These are phyloP conservation scores for Xerocomus potaroensis DNA, from an alignment of 768 basidiomycete genomes.

Conservation along the genomic window DNA sequence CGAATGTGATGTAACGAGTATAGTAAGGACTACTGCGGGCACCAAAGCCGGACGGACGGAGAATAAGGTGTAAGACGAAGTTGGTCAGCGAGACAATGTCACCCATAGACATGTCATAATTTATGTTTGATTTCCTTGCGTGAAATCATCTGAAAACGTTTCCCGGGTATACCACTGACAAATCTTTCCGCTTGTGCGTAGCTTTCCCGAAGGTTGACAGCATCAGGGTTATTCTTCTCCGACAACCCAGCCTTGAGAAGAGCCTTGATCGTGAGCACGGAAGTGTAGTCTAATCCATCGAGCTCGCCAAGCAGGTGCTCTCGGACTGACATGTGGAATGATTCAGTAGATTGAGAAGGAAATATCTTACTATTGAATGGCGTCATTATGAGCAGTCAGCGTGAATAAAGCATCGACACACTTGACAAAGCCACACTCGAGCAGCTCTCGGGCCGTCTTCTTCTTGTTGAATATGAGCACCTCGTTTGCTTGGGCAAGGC, in stretches of 20 bases:
- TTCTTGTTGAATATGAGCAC: slow-evolving; percentile 68
- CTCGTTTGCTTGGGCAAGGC: slow-evolving; percentile 65
- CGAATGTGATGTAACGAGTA: too few species aligned
- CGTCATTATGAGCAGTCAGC: not conserved
- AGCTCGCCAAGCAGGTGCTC: slow-evolving; percentile 49
- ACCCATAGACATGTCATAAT: slow-evolving; percentile 32
- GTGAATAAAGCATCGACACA: slow-evolving; percentile 25
- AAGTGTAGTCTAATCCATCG: slow-evolving; percentile 51
- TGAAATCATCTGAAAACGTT: slow-evolving; percentile 54
- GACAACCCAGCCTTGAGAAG: slow-evolving; percentile 52
- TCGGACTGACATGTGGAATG: slow-evolving; percentile 53
- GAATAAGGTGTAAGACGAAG: too few species aligned
- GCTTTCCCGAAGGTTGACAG: slow-evolving; percentile 62
- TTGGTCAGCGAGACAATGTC: not conserved
- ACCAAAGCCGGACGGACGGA: too few species aligned
- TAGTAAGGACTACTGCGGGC: too few species aligned
- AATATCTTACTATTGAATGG: slow-evolving; percentile 49
- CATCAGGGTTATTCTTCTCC: slow-evolving; percentile 62
- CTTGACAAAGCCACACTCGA: slow-evolving; percentile 63
- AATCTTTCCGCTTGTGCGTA: slow-evolving; percentile 68
- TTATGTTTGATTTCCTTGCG: slow-evolving; percentile 66
- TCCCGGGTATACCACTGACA: slow-evolving; percentile 52
- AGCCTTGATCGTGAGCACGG: slow-evolving; percentile 49
- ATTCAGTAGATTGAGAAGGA: slow-evolving; percentile 44
- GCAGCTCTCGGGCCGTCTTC: slow-evolving; percentile 53